Evolutionary conservation across 192 early-diverging fungal species (phyloP).

Genomic region (Spizellomyces sp.): DNA sequence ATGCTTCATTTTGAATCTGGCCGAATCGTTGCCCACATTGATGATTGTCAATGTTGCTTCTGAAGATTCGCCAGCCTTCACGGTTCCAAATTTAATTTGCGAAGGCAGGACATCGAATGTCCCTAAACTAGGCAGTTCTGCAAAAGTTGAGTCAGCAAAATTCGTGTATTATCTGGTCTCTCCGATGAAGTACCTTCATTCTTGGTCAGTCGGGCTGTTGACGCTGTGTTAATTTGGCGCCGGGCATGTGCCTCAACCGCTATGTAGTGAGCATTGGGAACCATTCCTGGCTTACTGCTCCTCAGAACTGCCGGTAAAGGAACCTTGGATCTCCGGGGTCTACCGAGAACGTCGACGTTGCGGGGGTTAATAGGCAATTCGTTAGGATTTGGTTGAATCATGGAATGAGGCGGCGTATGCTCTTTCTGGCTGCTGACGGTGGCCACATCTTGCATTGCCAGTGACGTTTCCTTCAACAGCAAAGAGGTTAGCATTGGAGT

Average conservation of each 20-base stretch:
- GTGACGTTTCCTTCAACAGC: too few relatives aligned
- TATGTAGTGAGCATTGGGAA: constrained; percentile 31
- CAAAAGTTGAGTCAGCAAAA: background rate
- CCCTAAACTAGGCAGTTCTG: constrained; percentile 27
- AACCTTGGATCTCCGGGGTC: constrained; percentile 5
- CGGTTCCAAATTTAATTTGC: constrained; percentile 33
- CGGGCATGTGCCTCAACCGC: constrained; percentile 29
- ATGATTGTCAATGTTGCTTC: constrained; percentile 22
- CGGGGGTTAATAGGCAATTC: too few relatives aligned
- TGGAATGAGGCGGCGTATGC: too few relatives aligned
- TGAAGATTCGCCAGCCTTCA: constrained; percentile 15
- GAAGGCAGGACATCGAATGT: constrained; percentile 32
- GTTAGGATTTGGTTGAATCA: too few relatives aligned
- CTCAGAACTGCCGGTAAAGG: constrained; percentile 24
- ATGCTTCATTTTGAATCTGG: constrained; percentile 31
- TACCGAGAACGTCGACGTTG: too few relatives aligned
- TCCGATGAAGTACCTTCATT: background rate
- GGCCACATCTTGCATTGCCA: too few relatives aligned
- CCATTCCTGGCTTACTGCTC: constrained; percentile 21
- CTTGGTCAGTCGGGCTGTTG: constrained; percentile 23
- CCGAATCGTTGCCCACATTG: constrained; percentile 37
- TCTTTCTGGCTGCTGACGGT: too few relatives aligned
- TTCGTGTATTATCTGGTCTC: background rate
- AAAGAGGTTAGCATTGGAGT: too few relatives aligned
- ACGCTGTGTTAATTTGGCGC: constrained; percentile 27